Base-by-base conservation (phyloP, 139 green algal genomes). In the Nannochloris sp. region DNA sequence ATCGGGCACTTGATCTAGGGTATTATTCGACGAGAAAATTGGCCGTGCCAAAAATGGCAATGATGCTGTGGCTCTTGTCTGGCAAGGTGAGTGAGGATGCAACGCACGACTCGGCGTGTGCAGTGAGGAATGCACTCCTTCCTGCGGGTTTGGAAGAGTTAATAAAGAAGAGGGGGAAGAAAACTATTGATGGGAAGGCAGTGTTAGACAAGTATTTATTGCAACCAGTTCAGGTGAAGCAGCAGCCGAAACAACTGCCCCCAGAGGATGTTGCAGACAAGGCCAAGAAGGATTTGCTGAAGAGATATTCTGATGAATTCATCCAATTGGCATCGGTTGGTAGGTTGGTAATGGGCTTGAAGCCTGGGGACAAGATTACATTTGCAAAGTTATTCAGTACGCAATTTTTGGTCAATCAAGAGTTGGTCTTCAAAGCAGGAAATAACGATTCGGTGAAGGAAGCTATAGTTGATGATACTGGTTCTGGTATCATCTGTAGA, bases 331-430 rank as follows among this genome's bases (percentile, higher is more conserved):
- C 61, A 4, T 25, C 28, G 6, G 37, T 61, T 28, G 48, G 63
- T 49, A 66, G 70, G 17, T 16, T 33, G 6, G 17, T 61, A 46
- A 37, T 76, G 46, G 56, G 30, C 28, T 17, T 76, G 45, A 48
- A 61, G 56, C 46, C 26, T 16, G 70, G 70, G 10, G 25, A 56
- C 3, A 17, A n/a, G 28, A 49, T 23, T 5, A 55, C 69, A 37
- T 49, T 85, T 68, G 67, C 68, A 45, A 56, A 63, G 28, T 33
- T 83, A 33, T 62, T 85, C 16, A 68, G 67, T 16, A 74, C 71
- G 11, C 67, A 57, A 8, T 45, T 70, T 9, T 59, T 85, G 49
- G 55, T 58, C 13, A 69, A 67, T 4, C 62, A 76, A 63, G 56
- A 61, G 12, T 64, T 84, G 11, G 44, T 70, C 5, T 85, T 71